phyloP scores from a whole-genome alignment of 2,329 filamentous ascomycete genomes.

The Knufia petricola region DNA sequence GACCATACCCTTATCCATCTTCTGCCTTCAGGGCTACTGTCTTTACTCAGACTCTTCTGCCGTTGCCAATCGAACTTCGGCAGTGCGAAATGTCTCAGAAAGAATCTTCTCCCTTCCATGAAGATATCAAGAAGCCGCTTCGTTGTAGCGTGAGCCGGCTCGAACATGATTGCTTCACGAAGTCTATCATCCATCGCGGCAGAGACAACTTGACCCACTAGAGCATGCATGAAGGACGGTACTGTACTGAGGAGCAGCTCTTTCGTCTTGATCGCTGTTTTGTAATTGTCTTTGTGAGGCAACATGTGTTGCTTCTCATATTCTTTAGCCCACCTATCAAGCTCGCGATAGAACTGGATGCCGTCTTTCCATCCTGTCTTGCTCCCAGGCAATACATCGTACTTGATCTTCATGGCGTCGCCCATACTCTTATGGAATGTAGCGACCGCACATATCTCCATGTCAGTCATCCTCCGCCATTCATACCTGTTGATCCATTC shows the following conservation, averaged over 20 bases:
- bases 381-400: conserved; percentile 29
- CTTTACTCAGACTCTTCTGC: conserved; percentile 33
- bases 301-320: conserved; percentile 52
- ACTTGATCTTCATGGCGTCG: conserved; percentile 56
- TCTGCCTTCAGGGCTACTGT: conserved; percentile 44
- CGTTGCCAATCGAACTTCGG: conserved; percentile 42
- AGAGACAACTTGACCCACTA: conserved; percentile 44
- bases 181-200: conserved; percentile 56
- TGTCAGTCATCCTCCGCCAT: conserved; percentile 57
- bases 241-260: conserved; percentile 52
- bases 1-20: conserved; percentile 46
- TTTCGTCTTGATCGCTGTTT: conserved; percentile 47
- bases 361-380: conserved; percentile 33
- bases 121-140: conserved; percentile 35
- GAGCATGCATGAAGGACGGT: conserved; percentile 34
- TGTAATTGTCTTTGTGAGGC: conserved; percentile 25
- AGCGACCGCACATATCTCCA: conserved; percentile 55
- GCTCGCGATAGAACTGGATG: conserved; percentile 37
- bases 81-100: conserved; percentile 49
- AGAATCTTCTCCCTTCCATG: conserved; percentile 45
- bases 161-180: conserved; percentile 55
- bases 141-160: conserved; percentile 29
- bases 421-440: conserved; percentile 58
- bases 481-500: conserved; percentile 57
- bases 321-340: conserved; percentile 36